These are phyloP conservation scores for Asterella californica DNA, from an alignment of 225 moss, liverwort and hornwort species.

Conservation along the genomic window DNA sequence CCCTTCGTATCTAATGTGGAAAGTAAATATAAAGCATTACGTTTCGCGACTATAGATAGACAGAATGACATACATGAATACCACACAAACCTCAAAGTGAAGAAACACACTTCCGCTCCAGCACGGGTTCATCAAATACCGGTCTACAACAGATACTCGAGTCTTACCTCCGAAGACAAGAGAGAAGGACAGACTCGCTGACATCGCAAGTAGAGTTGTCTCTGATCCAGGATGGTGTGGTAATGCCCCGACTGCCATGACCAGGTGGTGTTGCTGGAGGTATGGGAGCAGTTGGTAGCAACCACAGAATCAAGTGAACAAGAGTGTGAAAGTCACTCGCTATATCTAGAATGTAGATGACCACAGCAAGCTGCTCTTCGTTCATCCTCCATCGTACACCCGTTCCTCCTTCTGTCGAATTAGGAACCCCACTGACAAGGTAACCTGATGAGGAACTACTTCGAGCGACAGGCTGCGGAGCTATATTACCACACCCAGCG, in stretches of 20 bases:
- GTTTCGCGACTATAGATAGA: too few species aligned
- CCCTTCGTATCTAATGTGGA: constrained; percentile 64
- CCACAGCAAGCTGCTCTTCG: constrained; percentile 73
- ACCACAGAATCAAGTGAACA: constrained; percentile 78
- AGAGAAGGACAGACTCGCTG: constrained; percentile 77
- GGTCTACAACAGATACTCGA: background rate
- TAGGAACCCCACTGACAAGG: constrained; percentile 31
- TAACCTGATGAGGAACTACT: constrained; percentile 22
- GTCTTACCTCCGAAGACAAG: constrained; percentile 70
- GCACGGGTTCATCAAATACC: background rate
- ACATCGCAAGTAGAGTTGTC: constrained; percentile 66
- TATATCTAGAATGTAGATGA: constrained; percentile 75
- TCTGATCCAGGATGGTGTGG: constrained; percentile 60
- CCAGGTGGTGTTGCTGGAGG: constrained; percentile 53
- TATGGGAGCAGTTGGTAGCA: constrained; percentile 70
- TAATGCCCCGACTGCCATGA: constrained; percentile 61
- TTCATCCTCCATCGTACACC: constrained; percentile 63
- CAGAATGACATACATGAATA: too few species aligned
- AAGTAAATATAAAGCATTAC: too few species aligned
- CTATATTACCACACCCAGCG: constrained; percentile 44
- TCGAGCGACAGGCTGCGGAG: constrained; percentile 27
- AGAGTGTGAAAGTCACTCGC: constrained; percentile 78
- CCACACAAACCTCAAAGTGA: background rate
- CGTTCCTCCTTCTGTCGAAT: constrained; percentile 50
- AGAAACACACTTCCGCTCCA: background rate